phyloP scores from a whole-genome alignment of 306 rosid genomes.

The Alnus rubra region DNA sequence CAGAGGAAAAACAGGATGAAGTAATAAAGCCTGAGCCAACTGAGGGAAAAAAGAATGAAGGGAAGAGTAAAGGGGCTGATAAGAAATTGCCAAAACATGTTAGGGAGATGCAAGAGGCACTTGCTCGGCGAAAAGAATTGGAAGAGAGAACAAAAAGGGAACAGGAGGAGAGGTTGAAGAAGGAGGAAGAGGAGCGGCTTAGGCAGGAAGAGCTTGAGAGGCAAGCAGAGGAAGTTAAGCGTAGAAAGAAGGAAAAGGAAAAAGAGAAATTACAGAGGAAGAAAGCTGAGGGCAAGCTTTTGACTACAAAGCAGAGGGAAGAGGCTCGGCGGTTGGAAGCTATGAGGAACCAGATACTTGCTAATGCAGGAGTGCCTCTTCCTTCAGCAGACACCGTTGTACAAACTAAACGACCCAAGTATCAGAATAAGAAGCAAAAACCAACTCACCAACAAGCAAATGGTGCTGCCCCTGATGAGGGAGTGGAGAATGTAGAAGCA shows the following conservation, averaged over 20 bases:
- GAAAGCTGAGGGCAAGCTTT: slow-evolving; percentile 73
- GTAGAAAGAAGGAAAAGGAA: slow-evolving; percentile 82
- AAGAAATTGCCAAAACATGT: slow-evolving; percentile 98
- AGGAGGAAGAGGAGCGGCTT: slow-evolving; percentile 80
- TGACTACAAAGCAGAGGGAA: slow-evolving; percentile 82
- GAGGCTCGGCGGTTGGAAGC: slow-evolving; percentile 75
- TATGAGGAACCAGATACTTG: slow-evolving; percentile 76
- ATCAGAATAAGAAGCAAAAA: slow-evolving; percentile 76
- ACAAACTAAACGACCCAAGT: slow-evolving; percentile 71
- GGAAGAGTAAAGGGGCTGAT: slow-evolving; percentile 69
- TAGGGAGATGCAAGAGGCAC: slow-evolving; percentile 96
- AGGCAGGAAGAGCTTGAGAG: slow-evolving; percentile 80
- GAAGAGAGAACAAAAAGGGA: slow-evolving; percentile 81
- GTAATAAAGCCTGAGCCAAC: slow-evolving; percentile 37
- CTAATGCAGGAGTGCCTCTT: slow-evolving; percentile 49
- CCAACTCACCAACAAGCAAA: slow-evolving; percentile 49
- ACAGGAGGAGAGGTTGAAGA: slow-evolving; percentile 86
- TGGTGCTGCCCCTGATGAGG: slow-evolving; percentile 53
- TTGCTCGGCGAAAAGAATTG: slow-evolving; percentile 81
- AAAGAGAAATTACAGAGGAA: slow-evolving; percentile 69
- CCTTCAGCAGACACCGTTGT: slow-evolving; percentile 55
- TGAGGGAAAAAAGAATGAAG: slow-evolving; percentile 70
- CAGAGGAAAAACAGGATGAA: slow-evolving; percentile 41
- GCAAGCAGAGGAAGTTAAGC: slow-evolving; percentile 83
- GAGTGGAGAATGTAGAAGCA: slow-evolving; percentile 51